phyloP scores from a whole-genome alignment of 1,284 basidiomycete species.

The Cryptococcus jaspeensis region DNA sequence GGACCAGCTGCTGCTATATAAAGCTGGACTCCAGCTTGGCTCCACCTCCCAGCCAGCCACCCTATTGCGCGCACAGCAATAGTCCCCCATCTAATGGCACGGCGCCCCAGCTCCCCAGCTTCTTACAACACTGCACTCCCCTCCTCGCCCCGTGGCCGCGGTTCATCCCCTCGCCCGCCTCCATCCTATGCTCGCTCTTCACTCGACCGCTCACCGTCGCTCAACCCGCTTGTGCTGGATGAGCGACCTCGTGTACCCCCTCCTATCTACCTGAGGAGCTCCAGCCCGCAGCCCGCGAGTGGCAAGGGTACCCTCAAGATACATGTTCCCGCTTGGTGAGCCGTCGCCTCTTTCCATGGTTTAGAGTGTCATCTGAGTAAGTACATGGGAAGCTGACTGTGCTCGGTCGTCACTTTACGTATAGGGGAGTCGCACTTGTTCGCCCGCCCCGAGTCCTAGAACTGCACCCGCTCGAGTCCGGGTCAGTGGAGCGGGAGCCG shows the following conservation, averaged over 20 bases:
- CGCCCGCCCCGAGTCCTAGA: constrained; percentile 35
- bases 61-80: too few relatives aligned
- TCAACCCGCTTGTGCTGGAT: constrained; percentile 31
- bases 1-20: too few relatives aligned
- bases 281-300: constrained; percentile 28
- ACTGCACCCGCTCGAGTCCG: constrained; percentile 35
- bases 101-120: background rate
- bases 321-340: constrained; percentile 45
- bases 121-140: background rate
- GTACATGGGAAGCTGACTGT: constrained; percentile 3
- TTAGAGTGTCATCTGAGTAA: background rate
- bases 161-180: constrained; percentile 20
- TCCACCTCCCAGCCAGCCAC: too few relatives aligned
- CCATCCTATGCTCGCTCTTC: constrained; percentile 36
- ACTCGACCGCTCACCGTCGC: constrained; percentile 36
- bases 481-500: constrained; percentile 23
- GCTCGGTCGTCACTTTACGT: background rate
- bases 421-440: constrained; percentile 41
- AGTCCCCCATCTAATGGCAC: background rate
- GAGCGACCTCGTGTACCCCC: constrained; percentile 42
- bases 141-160: constrained; percentile 6
- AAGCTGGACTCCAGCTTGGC: too few relatives aligned
- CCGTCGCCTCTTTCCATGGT: background rate
- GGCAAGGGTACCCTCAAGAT: constrained; percentile 34
- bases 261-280: constrained; percentile 39